Evolutionary conservation across 2,329 filamentous ascomycete species (phyloP), one percentile per base, ranked within the genome.

Genomic region (Hypoxylon sp.): DNA sequence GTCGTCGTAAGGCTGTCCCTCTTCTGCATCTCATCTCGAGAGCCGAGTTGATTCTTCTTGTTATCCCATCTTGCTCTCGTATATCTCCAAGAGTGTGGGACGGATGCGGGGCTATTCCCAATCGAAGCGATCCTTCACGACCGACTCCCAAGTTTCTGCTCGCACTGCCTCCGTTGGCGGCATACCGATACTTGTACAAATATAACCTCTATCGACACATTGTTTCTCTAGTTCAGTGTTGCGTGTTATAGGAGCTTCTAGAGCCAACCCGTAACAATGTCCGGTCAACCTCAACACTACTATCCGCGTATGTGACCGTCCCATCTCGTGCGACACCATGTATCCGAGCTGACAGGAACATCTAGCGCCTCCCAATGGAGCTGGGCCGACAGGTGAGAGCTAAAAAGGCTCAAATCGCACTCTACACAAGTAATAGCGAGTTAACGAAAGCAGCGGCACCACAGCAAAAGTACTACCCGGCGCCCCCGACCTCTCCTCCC

Each of bases 401-500:
- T 45, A n/a, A 20, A 33, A n/a, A 20, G 33, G 31, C 41, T 35
- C 21, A 27, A 50, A 37, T 60, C 42, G 55, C 49, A 37, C 42
- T 17, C 55, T 41, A 66, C 18, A 48, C 53, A 8, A 64, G 62
- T 26, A 64, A 60, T 26, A 48, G 60, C 48, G 63, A 63, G 35
- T 65, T 68, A 10, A 69, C 63, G 26, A 53, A 55, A 62, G 37
- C 47, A 31, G 18, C 33, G 35, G 27, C 54, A 70, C 65, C 62
- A 63, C 64, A 60, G 21, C 71, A 77, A 57, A 76, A 76, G 46
- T 76, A 74, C 59, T 81, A 80, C 65, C 78, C 78, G 41, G 74
- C 75, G 43, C 79, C 79, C 15, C 79, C 80, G 24, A 77, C 75
- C 4, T 82, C 80, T 18, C 77, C 79, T 45, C 79, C 80, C 2